These are phyloP conservation scores for Diplocarpon mali DNA, from an alignment of 2,329 filamentous ascomycete species.

Conservation along the genomic window DNA sequence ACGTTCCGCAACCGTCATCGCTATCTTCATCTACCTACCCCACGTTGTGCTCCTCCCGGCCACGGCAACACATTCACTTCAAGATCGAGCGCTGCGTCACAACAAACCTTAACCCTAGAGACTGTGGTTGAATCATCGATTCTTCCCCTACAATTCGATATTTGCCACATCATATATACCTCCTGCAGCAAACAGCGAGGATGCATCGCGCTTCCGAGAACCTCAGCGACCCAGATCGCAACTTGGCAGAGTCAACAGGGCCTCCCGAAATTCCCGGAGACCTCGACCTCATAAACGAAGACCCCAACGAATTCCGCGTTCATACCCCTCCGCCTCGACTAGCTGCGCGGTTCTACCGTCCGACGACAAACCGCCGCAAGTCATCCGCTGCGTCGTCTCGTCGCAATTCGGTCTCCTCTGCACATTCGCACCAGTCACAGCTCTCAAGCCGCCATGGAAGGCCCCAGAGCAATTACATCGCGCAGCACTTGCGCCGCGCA, in stretches of 20 bases:
- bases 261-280: slow-evolving; percentile 15
- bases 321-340: slow-evolving; percentile 64
- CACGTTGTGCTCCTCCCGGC: no score
- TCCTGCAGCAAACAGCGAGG: slow-evolving; percentile 3
- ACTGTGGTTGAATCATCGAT: no score
- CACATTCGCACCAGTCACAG: slow-evolving; percentile 37
- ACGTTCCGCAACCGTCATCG: no score
- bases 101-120: no score
- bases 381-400: slow-evolving; percentile 69
- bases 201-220: slow-evolving; percentile 26
- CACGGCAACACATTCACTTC: no score
- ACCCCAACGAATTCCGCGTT: slow-evolving; percentile 24
- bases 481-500: slow-evolving; percentile 67
- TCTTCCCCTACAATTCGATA: no score
- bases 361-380: slow-evolving; percentile 54
- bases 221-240: slow-evolving; percentile 27
- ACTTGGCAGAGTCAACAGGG: slow-evolving; percentile 24
- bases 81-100: no score
- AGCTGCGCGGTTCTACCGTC: slow-evolving; percentile 66
- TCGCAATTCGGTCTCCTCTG: slow-evolving; percentile 69
- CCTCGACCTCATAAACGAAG: slow-evolving; percentile 20
- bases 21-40: no score
- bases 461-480: slow-evolving; percentile 67
- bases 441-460: slow-evolving; percentile 35
- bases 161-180: no score